phyloP scores from a whole-genome alignment of 768 basidiomycete genomes.

The Boletus edulis region DNA sequence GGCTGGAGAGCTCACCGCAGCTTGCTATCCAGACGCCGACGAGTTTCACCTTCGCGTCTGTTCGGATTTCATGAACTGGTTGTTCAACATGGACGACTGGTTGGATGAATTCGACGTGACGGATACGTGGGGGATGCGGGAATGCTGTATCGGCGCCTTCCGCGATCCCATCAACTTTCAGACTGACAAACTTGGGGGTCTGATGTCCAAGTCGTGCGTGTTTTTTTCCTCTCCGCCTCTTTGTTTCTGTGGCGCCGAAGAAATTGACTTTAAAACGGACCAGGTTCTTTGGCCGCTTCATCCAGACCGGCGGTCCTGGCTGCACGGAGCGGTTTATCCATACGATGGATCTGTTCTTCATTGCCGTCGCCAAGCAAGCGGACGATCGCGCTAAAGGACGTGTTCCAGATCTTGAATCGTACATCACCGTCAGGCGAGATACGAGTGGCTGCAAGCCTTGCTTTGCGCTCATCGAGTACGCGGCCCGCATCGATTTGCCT shows the following conservation, averaged over 20 bases:
- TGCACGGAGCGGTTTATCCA: slow-evolving; percentile 41
- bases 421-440: slow-evolving; percentile 50
- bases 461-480: slow-evolving; percentile 55
- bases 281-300: slow-evolving; percentile 39
- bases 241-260: not conserved
- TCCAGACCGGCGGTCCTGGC: slow-evolving; percentile 37
- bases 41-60: slow-evolving; percentile 59
- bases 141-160: slow-evolving; percentile 29
- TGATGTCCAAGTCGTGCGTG: slow-evolving; percentile 36
- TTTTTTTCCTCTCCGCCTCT: not conserved
- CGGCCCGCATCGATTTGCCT: slow-evolving; percentile 48
- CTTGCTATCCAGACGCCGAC: slow-evolving; percentile 58
- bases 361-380: slow-evolving; percentile 43
- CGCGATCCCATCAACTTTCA: slow-evolving; percentile 27
- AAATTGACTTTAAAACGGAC: slow-evolving; percentile 5
- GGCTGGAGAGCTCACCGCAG: slow-evolving; percentile 64
- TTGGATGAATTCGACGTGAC: slow-evolving; percentile 37
- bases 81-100: slow-evolving; percentile 44
- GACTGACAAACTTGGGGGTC: slow-evolving; percentile 28
- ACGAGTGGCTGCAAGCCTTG: slow-evolving; percentile 53
- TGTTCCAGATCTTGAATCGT: slow-evolving; percentile 49
- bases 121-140: slow-evolving; percentile 31
- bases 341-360: slow-evolving; percentile 41
- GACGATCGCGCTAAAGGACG: slow-evolving; percentile 37
- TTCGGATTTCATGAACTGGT: slow-evolving; percentile 60